These are phyloP conservation scores for Aspergillus ostianus DNA, from an alignment of 495 filamentous ascomycete genomes.

Conservation along the genomic window DNA sequence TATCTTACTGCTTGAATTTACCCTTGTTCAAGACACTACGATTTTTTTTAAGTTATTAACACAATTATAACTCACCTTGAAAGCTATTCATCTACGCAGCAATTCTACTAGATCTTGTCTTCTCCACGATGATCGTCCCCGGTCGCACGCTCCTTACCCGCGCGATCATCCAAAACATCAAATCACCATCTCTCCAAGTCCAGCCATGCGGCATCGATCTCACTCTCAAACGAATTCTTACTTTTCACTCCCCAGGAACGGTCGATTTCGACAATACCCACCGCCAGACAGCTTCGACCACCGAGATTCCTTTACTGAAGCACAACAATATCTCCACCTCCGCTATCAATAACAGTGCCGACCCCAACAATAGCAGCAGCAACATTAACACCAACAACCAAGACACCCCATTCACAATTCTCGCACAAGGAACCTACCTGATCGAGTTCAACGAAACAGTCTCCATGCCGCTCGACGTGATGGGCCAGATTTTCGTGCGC, in stretches of 20 bases:
- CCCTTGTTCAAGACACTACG: too few species aligned
- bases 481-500: slow-evolving; percentile 39
- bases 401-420: slow-evolving; percentile 13
- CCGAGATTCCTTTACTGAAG: slow-evolving; percentile 20
- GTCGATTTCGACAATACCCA: slow-evolving; percentile 45
- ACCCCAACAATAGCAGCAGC: neutral
- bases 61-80: too few species aligned
- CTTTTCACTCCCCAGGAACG: slow-evolving; percentile 37
- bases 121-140: slow-evolving; percentile 23
- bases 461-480: slow-evolving; percentile 34
- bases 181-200: slow-evolving; percentile 25
- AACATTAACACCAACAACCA: neutral
- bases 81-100: too few species aligned
- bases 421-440: slow-evolving; percentile 37
- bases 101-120: neutral
- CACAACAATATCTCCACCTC: neutral
- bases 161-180: slow-evolving; percentile 33
- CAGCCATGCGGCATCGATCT: slow-evolving; percentile 49
- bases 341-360: neutral
- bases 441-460: slow-evolving; percentile 51
- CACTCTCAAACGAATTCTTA: slow-evolving; percentile 30
- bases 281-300: slow-evolving; percentile 31
- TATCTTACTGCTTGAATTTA: too few species aligned
- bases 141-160: slow-evolving; percentile 26
- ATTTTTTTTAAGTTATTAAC: too few species aligned